phyloP scores from a whole-genome alignment of 371 early-diverging fungal genomes.

The Syncephalastrum contaminatum region DNA sequence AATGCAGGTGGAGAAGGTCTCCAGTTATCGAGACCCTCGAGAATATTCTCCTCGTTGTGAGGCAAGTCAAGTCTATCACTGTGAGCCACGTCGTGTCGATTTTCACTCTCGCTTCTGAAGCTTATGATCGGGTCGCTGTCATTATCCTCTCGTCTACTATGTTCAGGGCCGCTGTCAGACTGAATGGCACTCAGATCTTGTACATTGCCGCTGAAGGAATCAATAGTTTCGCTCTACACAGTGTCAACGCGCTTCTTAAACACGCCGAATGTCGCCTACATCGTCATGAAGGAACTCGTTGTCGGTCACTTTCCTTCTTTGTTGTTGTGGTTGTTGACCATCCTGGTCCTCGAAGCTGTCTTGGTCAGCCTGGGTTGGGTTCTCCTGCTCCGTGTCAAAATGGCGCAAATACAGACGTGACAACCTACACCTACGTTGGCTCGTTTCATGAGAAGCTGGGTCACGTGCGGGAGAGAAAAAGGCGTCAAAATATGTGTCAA shows the following conservation, averaged over 20 bases:
- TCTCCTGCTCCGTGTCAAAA: no score
- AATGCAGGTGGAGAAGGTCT: no score
- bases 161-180: neutral
- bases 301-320: neutral
- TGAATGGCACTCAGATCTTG: neutral
- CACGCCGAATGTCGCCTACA: neutral
- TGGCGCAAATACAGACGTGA: no score
- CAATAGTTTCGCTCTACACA: no score
- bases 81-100: neutral
- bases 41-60: neutral
- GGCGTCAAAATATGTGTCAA: neutral
- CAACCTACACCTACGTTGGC: no score
- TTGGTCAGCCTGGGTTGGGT: no score
- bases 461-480: no score
- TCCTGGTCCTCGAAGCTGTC: no score
- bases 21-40: constrained; percentile 1
- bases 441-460: no score
- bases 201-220: no score
- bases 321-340: no score
- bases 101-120: neutral
- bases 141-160: neutral
- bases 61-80: neutral
- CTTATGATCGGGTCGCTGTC: neutral
- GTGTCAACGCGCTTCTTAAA: neutral
- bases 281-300: neutral